These are phyloP conservation scores for Oryza australiensis DNA, from an alignment of 176 grass and related monocot genomes.

Conservation along the genomic window DNA sequence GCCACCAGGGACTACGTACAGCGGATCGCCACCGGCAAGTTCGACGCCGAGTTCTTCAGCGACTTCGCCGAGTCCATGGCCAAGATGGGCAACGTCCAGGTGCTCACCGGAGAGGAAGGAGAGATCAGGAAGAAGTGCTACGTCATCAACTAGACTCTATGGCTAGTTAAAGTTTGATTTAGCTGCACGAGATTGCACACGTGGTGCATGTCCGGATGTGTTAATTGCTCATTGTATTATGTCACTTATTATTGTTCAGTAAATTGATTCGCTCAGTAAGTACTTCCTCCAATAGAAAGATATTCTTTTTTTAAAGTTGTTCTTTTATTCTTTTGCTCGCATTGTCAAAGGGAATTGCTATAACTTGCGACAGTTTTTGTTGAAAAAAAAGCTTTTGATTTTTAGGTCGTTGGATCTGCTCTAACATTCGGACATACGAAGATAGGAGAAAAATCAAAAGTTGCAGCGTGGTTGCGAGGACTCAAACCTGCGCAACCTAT, in stretches of 20 bases:
- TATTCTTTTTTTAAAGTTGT: too few species aligned
- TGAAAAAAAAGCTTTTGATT: too few species aligned
- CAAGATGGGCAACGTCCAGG: conserved; percentile 63
- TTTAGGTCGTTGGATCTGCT: too few species aligned
- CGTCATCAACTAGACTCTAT: conserved; percentile 23
- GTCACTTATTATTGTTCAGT: neutral
- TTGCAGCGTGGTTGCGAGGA: too few species aligned
- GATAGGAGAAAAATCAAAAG: too few species aligned
- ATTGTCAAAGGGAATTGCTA: neutral
- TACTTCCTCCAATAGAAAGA: neutral
- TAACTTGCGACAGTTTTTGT: too few species aligned
- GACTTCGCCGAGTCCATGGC: conserved; percentile 69
- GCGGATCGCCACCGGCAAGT: conserved; percentile 42
- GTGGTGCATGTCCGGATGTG: neutral
- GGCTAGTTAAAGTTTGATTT: neutral
- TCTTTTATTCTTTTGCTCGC: neutral
- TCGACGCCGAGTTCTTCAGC: conserved; percentile 46
- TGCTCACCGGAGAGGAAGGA: conserved; percentile 54
- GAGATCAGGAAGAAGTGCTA: conserved; percentile 79
- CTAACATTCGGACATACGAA: too few species aligned
- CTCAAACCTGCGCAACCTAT: too few species aligned
- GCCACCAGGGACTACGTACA: conserved; percentile 59
- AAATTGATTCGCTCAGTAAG: neutral
- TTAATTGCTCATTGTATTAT: neutral
- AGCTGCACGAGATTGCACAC: neutral